Evolutionary conservation across 768 basidiomycete genomes (phyloP).

Genomic region (Tremella fuciformis): DNA sequence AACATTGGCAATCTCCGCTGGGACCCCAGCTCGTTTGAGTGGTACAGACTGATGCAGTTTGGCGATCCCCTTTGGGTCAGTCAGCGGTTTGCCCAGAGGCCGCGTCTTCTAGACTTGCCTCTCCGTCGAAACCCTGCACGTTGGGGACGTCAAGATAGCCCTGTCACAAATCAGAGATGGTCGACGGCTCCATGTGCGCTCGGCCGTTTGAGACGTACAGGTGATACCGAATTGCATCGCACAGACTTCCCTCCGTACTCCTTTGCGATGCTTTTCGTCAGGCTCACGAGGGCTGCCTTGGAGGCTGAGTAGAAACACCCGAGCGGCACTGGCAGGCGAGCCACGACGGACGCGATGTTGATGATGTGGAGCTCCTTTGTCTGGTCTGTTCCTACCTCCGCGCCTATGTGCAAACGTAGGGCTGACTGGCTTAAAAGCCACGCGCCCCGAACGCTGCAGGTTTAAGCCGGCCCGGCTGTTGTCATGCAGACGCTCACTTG

Average conservation of each 20-base stretch:
- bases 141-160: constrained; percentile 23
- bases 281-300: constrained; percentile 12
- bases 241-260: constrained; percentile 16
- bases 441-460: constrained; percentile 18
- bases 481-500: constrained; percentile 40
- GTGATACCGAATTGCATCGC: constrained; percentile 17
- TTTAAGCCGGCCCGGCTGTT: too few species aligned
- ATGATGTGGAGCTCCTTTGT: constrained; percentile 8
- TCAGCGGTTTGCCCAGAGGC: too few species aligned
- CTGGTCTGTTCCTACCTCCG: not conserved
- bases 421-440: constrained; percentile 14
- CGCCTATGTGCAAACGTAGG: constrained; percentile 15
- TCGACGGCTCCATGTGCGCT: too few species aligned
- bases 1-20: constrained; percentile 13
- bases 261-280: constrained; percentile 17
- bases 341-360: constrained; percentile 20
- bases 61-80: not conserved
- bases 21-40: constrained; percentile 10
- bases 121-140: constrained; percentile 17
- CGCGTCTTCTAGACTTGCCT: constrained; percentile 19
- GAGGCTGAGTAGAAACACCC: constrained; percentile 16
- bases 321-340: not conserved
- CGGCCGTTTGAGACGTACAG: too few species aligned
- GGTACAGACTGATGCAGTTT: not conserved
- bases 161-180: constrained; percentile 5